Conservation (phyloP, 2,329 filamentous ascomycete species). For the Pyrenophora tritici-repentis region DNA sequence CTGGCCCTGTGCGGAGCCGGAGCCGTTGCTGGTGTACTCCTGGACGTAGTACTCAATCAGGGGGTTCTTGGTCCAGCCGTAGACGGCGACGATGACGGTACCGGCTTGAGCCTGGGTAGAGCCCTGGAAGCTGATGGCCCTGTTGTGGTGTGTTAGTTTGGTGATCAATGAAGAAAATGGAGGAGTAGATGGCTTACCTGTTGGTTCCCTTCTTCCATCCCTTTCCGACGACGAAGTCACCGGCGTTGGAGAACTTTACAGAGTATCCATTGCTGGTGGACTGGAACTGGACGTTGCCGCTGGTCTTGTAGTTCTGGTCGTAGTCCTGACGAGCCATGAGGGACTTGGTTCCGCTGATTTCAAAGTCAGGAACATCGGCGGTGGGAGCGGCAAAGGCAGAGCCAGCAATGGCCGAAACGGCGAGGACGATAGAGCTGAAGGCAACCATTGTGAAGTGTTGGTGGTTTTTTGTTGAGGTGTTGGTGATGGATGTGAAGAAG, state of each 20-base stretch:
- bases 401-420: slow-evolving; percentile 25
- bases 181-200: slow-evolving; percentile 16
- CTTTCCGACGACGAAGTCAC: slow-evolving; percentile 41
- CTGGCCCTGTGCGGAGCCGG: slow-evolving; percentile 34
- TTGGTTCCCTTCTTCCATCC: slow-evolving; percentile 40
- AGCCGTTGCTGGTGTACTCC: slow-evolving; percentile 54
- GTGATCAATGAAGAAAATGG: not conserved
- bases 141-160: slow-evolving; percentile 7
- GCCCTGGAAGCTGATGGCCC: slow-evolving; percentile 37
- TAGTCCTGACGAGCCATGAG: slow-evolving; percentile 37
- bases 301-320: slow-evolving; percentile 43
- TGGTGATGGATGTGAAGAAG: not conserved
- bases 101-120: slow-evolving; percentile 29
- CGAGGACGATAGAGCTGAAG: slow-evolving; percentile 28
- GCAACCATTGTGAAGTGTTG: slow-evolving; percentile 31
- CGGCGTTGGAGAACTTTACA: slow-evolving; percentile 34
- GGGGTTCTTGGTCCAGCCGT: slow-evolving; percentile 61
- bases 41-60: slow-evolving; percentile 57
- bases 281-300: slow-evolving; percentile 35
- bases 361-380: slow-evolving; percentile 36
- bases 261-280: slow-evolving; percentile 37
- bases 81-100: slow-evolving; percentile 49
- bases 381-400: slow-evolving; percentile 30
- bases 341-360: slow-evolving; percentile 24
- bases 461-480: not conserved